Percentiles rank a stretch among this genome's conserved stretches.
Evolutionary conservation across 2,329 filamentous ascomycete species (phyloP).

Genomic region (Juglanconis juglandina): DNA sequence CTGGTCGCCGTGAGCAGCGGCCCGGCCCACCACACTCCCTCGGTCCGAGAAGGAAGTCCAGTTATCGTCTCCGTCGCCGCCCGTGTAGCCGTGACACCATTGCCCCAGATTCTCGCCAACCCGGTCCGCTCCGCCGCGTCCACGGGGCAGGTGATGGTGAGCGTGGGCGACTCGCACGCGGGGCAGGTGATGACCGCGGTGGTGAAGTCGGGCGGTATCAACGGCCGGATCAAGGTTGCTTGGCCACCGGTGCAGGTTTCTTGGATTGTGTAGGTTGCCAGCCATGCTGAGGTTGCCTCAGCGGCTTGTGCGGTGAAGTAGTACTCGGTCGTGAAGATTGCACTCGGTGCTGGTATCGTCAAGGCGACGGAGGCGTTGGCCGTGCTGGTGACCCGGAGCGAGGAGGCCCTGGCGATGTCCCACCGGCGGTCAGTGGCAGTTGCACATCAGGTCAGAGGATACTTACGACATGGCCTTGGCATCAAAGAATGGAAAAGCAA

Average conservation of each 20-base stretch:
- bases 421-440: neutral
- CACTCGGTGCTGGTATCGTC: slow-evolving; percentile 18
- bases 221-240: slow-evolving; percentile 26
- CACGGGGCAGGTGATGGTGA: slow-evolving; percentile 37
- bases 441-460: neutral
- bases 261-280: slow-evolving; percentile 39
- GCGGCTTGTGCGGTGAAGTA: slow-evolving; percentile 34
- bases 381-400: slow-evolving; percentile 7
- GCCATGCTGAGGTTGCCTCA: slow-evolving; percentile 35
- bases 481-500: neutral
- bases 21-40: neutral
- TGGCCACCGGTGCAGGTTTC: slow-evolving; percentile 33
- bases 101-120: slow-evolving; percentile 29
- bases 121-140: slow-evolving; percentile 29
- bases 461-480: slow-evolving; percentile 3
- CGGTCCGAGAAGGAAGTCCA: neutral
- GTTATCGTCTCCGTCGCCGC: slow-evolving; percentile 11
- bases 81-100: slow-evolving; percentile 33
- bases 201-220: slow-evolving; percentile 36
- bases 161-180: slow-evolving; percentile 28
- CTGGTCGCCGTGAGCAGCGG: slow-evolving; percentile 1
- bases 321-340: slow-evolving; percentile 36
- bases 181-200: slow-evolving; percentile 35
- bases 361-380: neutral
- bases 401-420: slow-evolving; percentile 29